These are phyloP conservation scores for Penicillium robsamsonii DNA, from an alignment of 495 filamentous ascomycete genomes.

Conservation along the genomic window DNA sequence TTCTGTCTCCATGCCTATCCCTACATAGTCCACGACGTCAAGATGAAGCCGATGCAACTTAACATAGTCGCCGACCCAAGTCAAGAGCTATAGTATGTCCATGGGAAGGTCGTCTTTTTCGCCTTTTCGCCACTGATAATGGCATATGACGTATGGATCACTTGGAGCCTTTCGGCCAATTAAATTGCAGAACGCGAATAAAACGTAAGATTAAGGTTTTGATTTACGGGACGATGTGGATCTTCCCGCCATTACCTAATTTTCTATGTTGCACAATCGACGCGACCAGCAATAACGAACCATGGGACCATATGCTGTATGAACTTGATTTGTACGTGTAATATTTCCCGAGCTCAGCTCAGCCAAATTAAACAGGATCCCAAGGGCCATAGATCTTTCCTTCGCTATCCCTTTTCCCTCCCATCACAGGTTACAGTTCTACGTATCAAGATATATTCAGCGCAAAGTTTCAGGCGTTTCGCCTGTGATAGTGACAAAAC, in stretches of 20 bases:
- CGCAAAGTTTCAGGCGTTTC: not conserved
- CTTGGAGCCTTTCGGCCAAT: not conserved
- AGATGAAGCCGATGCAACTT: not conserved
- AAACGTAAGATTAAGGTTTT: no score
- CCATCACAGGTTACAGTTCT: not conserved
- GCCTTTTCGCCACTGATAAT: not conserved
- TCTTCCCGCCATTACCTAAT: no score
- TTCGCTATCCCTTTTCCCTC: not conserved
- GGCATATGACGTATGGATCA: not conserved
- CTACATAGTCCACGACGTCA: not conserved
- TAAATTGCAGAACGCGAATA: no score
- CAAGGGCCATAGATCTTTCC: not conserved
- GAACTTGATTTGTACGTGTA: no score
- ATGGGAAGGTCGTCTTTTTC: not conserved
- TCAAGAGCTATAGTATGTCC: not conserved
- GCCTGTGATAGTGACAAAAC: not conserved
- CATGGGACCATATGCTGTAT: no score
- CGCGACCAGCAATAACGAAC: no score
- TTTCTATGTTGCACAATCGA: no score
- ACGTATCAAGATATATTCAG: not conserved
- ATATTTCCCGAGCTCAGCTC: no score
- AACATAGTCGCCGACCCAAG: not conserved
- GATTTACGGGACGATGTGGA: no score
- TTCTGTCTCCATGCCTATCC: not conserved
- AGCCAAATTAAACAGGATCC: no score